Evolutionary conservation across 2,329 filamentous ascomycete species (phyloP), one percentile per base, ranked within the genome.

Genomic region (Fusarium xylarioides): DNA sequence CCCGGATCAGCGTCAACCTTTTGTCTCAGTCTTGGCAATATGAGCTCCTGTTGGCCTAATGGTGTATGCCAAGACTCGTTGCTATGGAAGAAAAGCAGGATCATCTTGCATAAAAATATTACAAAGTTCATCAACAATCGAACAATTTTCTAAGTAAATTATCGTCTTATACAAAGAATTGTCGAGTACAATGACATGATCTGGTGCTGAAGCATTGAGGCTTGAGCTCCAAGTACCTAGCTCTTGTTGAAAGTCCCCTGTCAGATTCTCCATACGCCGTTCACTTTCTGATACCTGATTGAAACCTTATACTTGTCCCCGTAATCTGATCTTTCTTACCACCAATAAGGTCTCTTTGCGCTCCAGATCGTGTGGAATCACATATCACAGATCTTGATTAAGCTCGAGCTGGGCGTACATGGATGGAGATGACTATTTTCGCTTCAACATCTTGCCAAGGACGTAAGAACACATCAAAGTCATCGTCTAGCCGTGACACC

Each of bases 391-490:
- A 28, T 16, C 19, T 38, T 38, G 19, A 2, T n/a, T 40, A 28
- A 40, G 15, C 34, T 28, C 18, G 26, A 19, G 7, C 43, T 19
- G 0, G 1, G 26, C 42, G 19, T 19, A 0, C 18, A 26, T 18
- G 1, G 11, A 44, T 18, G 10, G 7, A 43, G 1, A 23, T 8
- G 7, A 12, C 7, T 11, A 1, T 0, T 43, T 0, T 18, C 15
- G 0, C 5, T 11, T 23, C 4, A 18, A 10, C 2, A 23, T 9
- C 15, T 43, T 23, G 15, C 6, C 10, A 8, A 11, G 42, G 11
- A 23, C 21, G 5, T 9, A 8, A 15, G 38, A n/a, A n/a, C 9
- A 42, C 38, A 1, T 42, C 21, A 10, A 16, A 10, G 1, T 3
- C 9, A 42, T 3, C 16, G 16, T n/a, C 40, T n/a, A 23, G 15